Percentiles rank a stretch among this genome's conserved stretches.
Conservation (phyloP, 2,329 filamentous ascomycete species). For the Neofusicoccum sp. region DNA sequence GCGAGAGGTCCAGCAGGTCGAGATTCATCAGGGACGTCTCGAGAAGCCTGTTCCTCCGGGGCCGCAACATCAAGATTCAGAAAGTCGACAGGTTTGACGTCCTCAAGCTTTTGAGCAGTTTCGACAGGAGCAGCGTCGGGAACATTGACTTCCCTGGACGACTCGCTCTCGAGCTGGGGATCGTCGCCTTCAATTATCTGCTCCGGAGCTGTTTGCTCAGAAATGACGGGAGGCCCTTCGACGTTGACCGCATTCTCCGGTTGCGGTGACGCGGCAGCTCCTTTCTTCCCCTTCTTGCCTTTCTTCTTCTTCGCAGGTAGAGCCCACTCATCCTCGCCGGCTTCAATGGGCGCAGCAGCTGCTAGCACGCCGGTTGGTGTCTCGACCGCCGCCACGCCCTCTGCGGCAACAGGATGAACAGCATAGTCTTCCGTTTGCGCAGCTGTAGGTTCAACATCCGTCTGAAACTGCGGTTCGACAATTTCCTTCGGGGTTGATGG, state of each 20-base stretch:
- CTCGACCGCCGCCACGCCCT: neutral
- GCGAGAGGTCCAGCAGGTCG: neutral
- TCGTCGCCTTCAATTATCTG: neutral
- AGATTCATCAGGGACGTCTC: neutral
- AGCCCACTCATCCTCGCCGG: conserved; percentile 18
- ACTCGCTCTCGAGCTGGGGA: neutral
- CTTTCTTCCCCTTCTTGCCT: conserved; percentile 24
- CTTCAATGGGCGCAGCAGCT: neutral
- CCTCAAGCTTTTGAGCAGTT: neutral
- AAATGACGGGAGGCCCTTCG: neutral
- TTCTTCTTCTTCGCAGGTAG: conserved; percentile 24
- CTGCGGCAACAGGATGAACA: neutral
- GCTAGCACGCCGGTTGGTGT: neutral
- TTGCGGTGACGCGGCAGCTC: neutral
- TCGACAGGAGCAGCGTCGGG: neutral
- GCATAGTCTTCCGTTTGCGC: neutral
- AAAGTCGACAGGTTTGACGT: neutral
- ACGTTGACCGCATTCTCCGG: neutral
- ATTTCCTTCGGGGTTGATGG: neutral
- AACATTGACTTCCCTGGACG: neutral
- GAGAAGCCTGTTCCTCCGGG: neutral
- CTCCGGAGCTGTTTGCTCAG: neutral
- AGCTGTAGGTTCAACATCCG: conserved; percentile 1
- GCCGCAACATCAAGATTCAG: too few relatives aligned
- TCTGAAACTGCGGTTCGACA: neutral